Base-by-base conservation (phyloP, 495 filamentous ascomycete genomes). In the Lentithecium fluviatile region DNA sequence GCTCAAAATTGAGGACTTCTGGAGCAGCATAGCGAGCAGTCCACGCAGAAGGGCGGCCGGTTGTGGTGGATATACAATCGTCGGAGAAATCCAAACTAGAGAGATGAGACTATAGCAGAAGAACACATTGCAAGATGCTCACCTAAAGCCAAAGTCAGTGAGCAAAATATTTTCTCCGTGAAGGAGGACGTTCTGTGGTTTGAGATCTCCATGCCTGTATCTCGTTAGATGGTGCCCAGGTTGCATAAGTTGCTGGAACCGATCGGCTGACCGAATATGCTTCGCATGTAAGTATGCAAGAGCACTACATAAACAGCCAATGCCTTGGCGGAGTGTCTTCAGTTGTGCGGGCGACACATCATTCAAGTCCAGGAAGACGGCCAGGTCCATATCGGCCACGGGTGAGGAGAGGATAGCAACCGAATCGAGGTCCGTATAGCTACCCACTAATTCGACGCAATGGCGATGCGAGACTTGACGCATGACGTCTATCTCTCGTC, bases 121-220 rank as follows among this genome's bases (percentile, higher is more conserved):
- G n/a, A n/a, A n/a, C n/a, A n/a, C n/a, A n/a, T n/a, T n/a, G n/a
- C n/a, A n/a, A n/a, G n/a, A n/a, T n/a, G 36, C 56, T 42, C 19
- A 58, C 56, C 56, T 37, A 36, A 60, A 60, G 13, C 58, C 58
- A 49, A 62, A 62, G 25, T 62, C 58, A 5, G 58, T 62, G 1
- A 62, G 42, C 2, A 55, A 26, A 17, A 62, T 19, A n/a, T 55
- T 54, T 6, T 21, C 3, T 3, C 52, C 45, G 25, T 56, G 60
- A 25, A 63, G 42, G 17, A 63, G 36, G 15, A 63, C 36, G 34
- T 63, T 63, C 23, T 63, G 24, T 1, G 60, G 60, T 19, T 63
- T 63, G 42, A 63, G 45, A 51, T 63, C 60, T 17, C 57, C 45
- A 21, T 59, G 56, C 25, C 55, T 58, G 55, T 49, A 49, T 24